phyloP scores from a whole-genome alignment of 495 filamentous ascomycete species.

The Podospora pseudopauciseta region DNA sequence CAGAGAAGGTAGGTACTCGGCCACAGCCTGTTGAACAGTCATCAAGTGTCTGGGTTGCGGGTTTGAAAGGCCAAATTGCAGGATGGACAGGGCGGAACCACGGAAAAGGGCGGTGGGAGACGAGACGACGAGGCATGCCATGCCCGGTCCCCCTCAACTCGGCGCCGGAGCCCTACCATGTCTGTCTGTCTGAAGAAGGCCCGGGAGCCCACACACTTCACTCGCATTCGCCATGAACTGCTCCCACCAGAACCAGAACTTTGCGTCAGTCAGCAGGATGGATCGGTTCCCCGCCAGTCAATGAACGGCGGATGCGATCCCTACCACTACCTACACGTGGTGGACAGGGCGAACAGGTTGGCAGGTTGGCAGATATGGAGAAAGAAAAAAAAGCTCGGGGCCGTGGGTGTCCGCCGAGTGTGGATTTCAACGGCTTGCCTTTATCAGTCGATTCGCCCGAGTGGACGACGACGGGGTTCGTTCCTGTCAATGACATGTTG shows the following conservation, averaged over 20 bases:
- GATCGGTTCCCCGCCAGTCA: not conserved
- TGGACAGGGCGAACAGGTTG: not conserved
- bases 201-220: too few relatives aligned
- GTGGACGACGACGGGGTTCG: not conserved
- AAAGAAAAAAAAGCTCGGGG: not conserved
- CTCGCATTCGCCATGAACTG: not conserved
- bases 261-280: not conserved
- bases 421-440: constrained; percentile 2
- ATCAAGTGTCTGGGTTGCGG: not conserved
- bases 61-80: constrained; percentile 5
- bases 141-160: not conserved
- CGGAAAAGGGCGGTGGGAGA: not conserved
- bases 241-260: not conserved
- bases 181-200: too few relatives aligned
- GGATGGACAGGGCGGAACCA: constrained; percentile 1
- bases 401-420: not conserved
- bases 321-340: constrained; percentile 1
- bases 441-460: not conserved
- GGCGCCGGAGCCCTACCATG: not conserved
- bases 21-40: not conserved
- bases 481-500: not conserved
- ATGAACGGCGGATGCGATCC: constrained; percentile 9
- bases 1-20: too few relatives aligned
- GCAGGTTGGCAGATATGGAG: not conserved
- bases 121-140: not conserved